Percentiles rank a stretch among this genome's conserved stretches.
These are phyloP conservation scores for Eleusine indica DNA, from an alignment of 176 grass and related monocot species.

Conservation along the genomic window DNA sequence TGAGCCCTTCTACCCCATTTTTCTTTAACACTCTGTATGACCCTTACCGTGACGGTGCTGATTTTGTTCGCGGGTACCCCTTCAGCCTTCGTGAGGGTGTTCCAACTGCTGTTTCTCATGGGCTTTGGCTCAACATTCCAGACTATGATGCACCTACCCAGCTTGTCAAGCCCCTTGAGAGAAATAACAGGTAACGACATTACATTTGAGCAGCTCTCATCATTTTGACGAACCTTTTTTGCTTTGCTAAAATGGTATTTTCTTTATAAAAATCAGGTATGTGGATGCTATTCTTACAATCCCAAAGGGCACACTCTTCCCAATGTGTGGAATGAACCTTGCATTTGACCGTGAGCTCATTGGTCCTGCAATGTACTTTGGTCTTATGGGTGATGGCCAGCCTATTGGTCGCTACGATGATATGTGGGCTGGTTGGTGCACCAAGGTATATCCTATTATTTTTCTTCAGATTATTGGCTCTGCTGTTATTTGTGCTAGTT, in stretches of 20 bases:
- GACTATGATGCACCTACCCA: slow-evolving; percentile 81
- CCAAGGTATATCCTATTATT: slow-evolving; percentile 47
- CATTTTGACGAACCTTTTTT: background rate
- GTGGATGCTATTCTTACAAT: slow-evolving; percentile 72
- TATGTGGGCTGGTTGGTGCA: slow-evolving; percentile 85
- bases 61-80: slow-evolving; percentile 77
- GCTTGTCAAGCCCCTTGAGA: slow-evolving; percentile 73
- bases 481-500: background rate
- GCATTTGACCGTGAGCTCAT: slow-evolving; percentile 78
- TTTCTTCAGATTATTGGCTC: background rate
- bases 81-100: slow-evolving; percentile 74
- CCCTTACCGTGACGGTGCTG: slow-evolving; percentile 63
- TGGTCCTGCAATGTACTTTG: slow-evolving; percentile 80
- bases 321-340: slow-evolving; percentile 84
- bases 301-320: slow-evolving; percentile 71
- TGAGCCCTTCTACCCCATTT: slow-evolving; percentile 70
- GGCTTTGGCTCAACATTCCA: slow-evolving; percentile 78
- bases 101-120: slow-evolving; percentile 69
- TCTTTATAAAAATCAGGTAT: slow-evolving; percentile 53
- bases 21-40: slow-evolving; percentile 79
- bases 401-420: slow-evolving; percentile 78
- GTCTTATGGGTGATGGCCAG: slow-evolving; percentile 80
- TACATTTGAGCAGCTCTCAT: background rate
- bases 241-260: background rate
- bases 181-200: slow-evolving; percentile 49